A percentile compares a stretch with the other conserved stretches of the same genome.
Evolutionary conservation across 169 alveolate species (phyloP).

Genomic region (Cryptosporidium andersoni): DNA sequence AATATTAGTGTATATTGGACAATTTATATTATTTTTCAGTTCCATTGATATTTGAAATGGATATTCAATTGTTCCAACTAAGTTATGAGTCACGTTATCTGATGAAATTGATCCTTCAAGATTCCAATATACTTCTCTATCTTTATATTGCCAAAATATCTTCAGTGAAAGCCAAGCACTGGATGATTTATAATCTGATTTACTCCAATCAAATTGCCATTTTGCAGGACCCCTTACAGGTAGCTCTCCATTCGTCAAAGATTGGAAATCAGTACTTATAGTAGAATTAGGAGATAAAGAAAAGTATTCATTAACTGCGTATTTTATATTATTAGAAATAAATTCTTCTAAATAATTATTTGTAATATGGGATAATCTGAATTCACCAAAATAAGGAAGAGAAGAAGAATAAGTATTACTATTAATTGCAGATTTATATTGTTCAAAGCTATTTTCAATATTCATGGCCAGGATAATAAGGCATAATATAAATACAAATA

Average conservation of each 20-base stretch:
- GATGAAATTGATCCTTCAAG: constrained; percentile 11
- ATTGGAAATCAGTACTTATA: neutral
- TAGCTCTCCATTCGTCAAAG: neutral
- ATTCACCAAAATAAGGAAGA: constrained; percentile 45
- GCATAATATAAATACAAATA: constrained; percentile 7
- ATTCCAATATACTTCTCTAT: constrained; percentile 2
- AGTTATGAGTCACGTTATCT: neutral
- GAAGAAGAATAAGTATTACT: constrained; percentile 30
- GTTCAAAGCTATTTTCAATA: constrained; percentile 40
- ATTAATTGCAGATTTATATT: neutral
- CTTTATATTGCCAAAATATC: constrained; percentile 7
- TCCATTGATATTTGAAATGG: neutral
- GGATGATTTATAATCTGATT: constrained; percentile 20
- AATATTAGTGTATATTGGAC: constrained; percentile 23
- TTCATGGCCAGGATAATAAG: constrained; percentile 7
- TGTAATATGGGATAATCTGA: neutral
- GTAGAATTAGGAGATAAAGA: neutral
- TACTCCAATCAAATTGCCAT: constrained; percentile 69
- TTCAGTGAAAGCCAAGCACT: constrained; percentile 50
- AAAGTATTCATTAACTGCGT: neutral
- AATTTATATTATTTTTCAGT: neutral
- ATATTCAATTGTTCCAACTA: constrained; percentile 2
- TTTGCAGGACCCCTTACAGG: constrained; percentile 26
- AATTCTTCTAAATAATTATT: too few species aligned
- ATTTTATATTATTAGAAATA: neutral